Base-by-base conservation (phyloP, 1,284 basidiomycete species). In the Cutaneotrichosporon sp. region DNA sequence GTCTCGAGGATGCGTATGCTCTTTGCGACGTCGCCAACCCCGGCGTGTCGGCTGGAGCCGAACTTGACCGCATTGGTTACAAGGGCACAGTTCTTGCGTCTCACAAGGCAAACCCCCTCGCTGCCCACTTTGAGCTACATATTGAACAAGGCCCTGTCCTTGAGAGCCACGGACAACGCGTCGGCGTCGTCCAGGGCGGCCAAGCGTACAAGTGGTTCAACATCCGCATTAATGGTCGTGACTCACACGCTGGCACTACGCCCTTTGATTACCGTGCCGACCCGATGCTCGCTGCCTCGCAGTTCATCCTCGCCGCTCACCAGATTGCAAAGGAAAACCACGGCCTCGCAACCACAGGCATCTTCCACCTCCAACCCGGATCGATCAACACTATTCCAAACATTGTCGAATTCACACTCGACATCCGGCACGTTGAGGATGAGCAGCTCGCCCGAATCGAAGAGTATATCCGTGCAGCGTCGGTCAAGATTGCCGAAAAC, bases 61-160 rank as follows among this genome's bases (percentile, higher is more conserved):
- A 67, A 49, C 63, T 67, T 34, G 50, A 64, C 49, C 60, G 65
- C 2, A 67, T 67, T 53, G 65, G 65, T 2, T 67, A 64, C 65
- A 50, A 53, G 18, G 65, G 65, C 26, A 9, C 49, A 4, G 13
- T 64, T 2, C 57, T 55, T n/a, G 55, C 49, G 10, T 62, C 55
- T 11, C 57, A 58, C 14, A 51, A 32, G 58, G 42, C 49, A 4
- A 70, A 67, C 61, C 73, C 73, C 1, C 62, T 75, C 26, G 68
- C 57, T 1, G 73, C 72, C 1, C 73, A 75, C 62, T 75, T 74
- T 61, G 73, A 75, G 62, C 62, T 74, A 9, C 73, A 75, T 60
- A 75, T 75, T 55, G 65, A 75, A 53, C 73, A 75, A 56, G 73
- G 73, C 5, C 73, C 73, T 7, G 65, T 75, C 14, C 67, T 75